Evolutionary conservation across 768 basidiomycete species (phyloP).

Genomic region (Rhizopogon rudus): DNA sequence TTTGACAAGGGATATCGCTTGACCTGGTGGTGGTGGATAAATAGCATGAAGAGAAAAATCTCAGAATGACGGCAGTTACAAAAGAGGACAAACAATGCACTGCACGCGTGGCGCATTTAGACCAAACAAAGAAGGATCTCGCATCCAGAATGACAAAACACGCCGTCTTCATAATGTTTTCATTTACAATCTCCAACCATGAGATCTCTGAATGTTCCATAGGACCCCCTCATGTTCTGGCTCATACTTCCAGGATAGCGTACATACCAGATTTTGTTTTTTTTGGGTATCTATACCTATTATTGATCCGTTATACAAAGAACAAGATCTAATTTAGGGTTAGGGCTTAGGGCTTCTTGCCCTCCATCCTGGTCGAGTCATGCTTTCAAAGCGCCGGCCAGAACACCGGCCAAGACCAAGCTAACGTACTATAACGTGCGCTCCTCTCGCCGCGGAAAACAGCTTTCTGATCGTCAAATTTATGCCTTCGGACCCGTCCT

Average conservation of each 20-base stretch:
- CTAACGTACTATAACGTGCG: background rate
- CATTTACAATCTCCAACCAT: background rate
- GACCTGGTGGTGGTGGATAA: conserved; percentile 42
- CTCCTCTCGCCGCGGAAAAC: background rate
- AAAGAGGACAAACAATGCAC: conserved; percentile 31
- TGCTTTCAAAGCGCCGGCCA: conserved; percentile 1
- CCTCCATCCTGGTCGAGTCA: conserved; percentile 1
- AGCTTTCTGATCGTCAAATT: background rate
- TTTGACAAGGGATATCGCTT: conserved; percentile 40
- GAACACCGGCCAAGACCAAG: background rate
- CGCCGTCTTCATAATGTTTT: conserved; percentile 9
- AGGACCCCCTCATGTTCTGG: conserved; percentile 4
- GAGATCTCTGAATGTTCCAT: background rate
- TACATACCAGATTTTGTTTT: background rate
- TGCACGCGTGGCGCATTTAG: conserved; percentile 5
- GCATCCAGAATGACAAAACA: conserved; percentile 2
- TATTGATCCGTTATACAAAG: background rate
- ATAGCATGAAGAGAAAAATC: conserved; percentile 39
- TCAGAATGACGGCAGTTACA: conserved; percentile 21
- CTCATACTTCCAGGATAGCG: background rate
- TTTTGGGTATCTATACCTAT: background rate
- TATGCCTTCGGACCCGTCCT: conserved; percentile 2
- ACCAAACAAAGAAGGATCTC: conserved; percentile 9
- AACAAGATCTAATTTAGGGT: conserved; percentile 17
- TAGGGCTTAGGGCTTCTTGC: conserved; percentile 24